A percentile compares a stretch with the other conserved stretches of the same genome.
Conservation (phyloP, 495 filamentous ascomycete species). For the Podospora didyma region DNA sequence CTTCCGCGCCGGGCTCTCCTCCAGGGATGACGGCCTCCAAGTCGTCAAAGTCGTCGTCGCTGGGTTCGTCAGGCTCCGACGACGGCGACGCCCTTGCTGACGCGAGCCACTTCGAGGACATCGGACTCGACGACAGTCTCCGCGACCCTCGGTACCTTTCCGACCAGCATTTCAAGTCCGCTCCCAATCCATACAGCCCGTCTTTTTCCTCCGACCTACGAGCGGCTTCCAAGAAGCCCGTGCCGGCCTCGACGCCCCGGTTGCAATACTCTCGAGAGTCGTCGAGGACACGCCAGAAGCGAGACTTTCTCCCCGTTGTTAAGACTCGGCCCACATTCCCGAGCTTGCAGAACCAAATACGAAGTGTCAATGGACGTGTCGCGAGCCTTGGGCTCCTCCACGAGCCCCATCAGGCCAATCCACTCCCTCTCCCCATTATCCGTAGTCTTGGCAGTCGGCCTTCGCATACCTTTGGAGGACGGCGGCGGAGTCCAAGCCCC, state of each 20-base stretch:
- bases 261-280: conserved; percentile 24
- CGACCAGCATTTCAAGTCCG: conserved; percentile 42
- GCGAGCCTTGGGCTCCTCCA: conserved; percentile 26
- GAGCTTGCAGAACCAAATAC: conserved; percentile 26
- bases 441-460: conserved; percentile 35
- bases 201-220: conserved; percentile 40
- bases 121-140: conserved; percentile 64
- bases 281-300: conserved; percentile 20
- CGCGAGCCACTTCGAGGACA: conserved; percentile 86
- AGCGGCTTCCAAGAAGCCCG: conserved; percentile 34
- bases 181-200: conserved; percentile 37
- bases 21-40: conserved; percentile 82
- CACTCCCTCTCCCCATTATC: conserved; percentile 25
- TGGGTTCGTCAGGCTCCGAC: conserved; percentile 70
- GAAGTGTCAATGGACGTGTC: conserved; percentile 28
- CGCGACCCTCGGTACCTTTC: conserved; percentile 35
- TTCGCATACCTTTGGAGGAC: conserved; percentile 23
- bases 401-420: conserved; percentile 28
- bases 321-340: conserved; percentile 24
- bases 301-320: conserved; percentile 11
- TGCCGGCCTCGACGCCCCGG: conserved; percentile 27
- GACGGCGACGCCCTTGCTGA: conserved; percentile 63
- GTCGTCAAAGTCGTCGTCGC: conserved; percentile 87
- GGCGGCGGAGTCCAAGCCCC: conserved; percentile 39
- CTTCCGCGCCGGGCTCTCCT: conserved; percentile 66